phyloP scores from a whole-genome alignment of 2,329 filamentous ascomycete genomes.

The Botrytis fragariae region DNA sequence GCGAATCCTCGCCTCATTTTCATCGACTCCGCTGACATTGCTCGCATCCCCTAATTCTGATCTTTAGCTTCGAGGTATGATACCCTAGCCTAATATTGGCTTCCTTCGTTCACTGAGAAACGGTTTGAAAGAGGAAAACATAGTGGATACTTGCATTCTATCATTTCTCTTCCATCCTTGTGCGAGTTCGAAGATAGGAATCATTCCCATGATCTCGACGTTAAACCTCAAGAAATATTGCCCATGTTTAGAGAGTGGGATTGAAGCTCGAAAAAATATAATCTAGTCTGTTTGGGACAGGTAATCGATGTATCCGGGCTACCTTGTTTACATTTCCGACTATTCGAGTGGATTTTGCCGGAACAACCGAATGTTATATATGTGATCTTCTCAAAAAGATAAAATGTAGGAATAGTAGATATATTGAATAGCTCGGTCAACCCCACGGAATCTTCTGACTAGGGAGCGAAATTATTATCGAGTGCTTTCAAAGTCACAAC shows the following conservation, averaged over 20 bases:
- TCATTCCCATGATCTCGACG: neutral
- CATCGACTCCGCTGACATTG: neutral
- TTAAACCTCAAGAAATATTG: too few relatives aligned
- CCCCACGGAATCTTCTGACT: neutral
- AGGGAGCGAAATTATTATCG: neutral
- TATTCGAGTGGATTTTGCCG: neutral
- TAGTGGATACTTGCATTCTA: too few relatives aligned
- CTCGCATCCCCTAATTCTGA: neutral
- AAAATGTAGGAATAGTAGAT: neutral
- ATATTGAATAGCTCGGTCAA: fast-evolving
- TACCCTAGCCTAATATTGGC: fast-evolving
- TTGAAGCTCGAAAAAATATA: neutral
- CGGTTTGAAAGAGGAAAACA: neutral
- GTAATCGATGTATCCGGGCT: neutral
- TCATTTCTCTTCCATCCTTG: neutral
- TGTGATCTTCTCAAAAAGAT: neutral
- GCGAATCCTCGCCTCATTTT: neutral
- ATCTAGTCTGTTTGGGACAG: neutral
- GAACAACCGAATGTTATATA: neutral
- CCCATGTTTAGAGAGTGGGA: too few relatives aligned
- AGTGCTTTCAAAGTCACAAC: neutral
- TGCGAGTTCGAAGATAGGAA: neutral
- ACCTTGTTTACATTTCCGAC: neutral
- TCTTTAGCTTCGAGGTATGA: neutral
- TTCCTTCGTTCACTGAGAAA: too few relatives aligned